Conservation (phyloP, 1,284 basidiomycete genomes). For the Ceratobasidium sp. region DNA sequence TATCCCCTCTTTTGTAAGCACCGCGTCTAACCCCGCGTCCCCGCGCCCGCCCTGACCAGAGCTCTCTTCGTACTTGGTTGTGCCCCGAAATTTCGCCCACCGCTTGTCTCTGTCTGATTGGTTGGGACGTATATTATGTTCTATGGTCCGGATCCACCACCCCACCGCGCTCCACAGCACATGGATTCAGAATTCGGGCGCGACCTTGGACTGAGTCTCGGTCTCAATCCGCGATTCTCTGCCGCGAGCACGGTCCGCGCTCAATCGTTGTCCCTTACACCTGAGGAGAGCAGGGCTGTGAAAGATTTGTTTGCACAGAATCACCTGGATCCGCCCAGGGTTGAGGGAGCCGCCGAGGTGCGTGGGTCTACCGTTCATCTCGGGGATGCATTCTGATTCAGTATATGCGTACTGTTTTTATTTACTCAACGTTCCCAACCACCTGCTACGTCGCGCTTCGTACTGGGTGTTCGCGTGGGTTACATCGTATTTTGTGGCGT, state of each 20-base stretch:
- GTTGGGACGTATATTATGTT: background rate
- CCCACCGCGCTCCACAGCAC: slow-evolving; percentile 16
- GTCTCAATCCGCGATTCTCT: slow-evolving; percentile 34
- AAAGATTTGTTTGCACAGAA: slow-evolving; percentile 25
- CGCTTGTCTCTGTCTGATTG: background rate
- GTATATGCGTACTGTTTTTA: slow-evolving; percentile 27
- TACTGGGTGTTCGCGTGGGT: background rate
- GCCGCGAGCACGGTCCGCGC: slow-evolving; percentile 31
- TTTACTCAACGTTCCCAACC: background rate
- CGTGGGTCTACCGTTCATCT: slow-evolving; percentile 15
- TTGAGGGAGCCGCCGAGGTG: background rate
- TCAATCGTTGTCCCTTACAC: slow-evolving; percentile 4
- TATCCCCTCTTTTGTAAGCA: slow-evolving; percentile 42
- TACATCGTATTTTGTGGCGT: slow-evolving; percentile 19
- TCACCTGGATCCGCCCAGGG: slow-evolving; percentile 17
- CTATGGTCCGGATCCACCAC: background rate
- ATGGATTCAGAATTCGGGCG: slow-evolving; percentile 22
- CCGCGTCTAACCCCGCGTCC: slow-evolving; percentile 34
- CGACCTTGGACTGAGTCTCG: slow-evolving; percentile 32
- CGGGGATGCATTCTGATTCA: slow-evolving; percentile 16
- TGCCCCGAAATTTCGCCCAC: slow-evolving; percentile 27
- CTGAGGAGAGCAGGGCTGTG: slow-evolving; percentile 12
- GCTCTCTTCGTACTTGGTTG: slow-evolving; percentile 9
- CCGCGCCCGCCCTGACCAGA: slow-evolving; percentile 27
- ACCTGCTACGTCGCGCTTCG: background rate